These are phyloP conservation scores for Pichia sp. DNA, from an alignment of 1,139 yeast species.

Conservation along the genomic window DNA sequence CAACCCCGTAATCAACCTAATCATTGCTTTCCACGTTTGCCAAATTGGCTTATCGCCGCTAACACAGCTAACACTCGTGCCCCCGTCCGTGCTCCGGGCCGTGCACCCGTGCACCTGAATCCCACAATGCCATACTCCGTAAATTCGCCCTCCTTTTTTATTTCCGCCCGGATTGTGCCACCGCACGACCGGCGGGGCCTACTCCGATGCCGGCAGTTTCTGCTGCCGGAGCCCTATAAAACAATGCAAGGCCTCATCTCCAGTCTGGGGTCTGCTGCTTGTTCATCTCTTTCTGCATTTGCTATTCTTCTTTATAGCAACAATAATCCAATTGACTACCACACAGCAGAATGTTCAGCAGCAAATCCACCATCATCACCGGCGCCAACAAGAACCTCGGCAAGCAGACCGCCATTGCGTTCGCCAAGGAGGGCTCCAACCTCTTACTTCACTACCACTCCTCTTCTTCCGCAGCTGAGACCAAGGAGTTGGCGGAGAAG, in stretches of 20 bases:
- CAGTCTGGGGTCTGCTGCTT: no score
- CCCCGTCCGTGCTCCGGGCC: neutral
- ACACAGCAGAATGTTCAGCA: conserved; percentile 31
- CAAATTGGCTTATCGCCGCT: no score
- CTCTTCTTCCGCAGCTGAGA: conserved; percentile 36
- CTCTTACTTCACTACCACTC: conserved; percentile 57
- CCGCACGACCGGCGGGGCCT: conserved; percentile 6
- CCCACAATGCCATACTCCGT: no score
- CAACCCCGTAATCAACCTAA: no score
- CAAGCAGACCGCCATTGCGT: conserved; percentile 51
- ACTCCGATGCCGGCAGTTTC: neutral
- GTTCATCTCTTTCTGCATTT: no score
- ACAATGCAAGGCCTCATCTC: neutral
- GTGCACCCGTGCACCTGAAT: neutral
- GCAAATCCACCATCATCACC: conserved; percentile 54
- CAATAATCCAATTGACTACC: no score
- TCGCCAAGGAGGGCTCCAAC: conserved; percentile 54
- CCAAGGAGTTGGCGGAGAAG: conserved; percentile 41
- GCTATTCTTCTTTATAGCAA: no score
- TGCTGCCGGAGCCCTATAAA: neutral
- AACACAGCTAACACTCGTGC: no score
- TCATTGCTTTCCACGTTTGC: no score
- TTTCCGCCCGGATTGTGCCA: conserved; percentile 8
- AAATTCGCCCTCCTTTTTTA: neutral
- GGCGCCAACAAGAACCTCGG: conserved; percentile 71